Conservation (phyloP, 345 rosid genomes). For the Luvunga scandens region DNA sequence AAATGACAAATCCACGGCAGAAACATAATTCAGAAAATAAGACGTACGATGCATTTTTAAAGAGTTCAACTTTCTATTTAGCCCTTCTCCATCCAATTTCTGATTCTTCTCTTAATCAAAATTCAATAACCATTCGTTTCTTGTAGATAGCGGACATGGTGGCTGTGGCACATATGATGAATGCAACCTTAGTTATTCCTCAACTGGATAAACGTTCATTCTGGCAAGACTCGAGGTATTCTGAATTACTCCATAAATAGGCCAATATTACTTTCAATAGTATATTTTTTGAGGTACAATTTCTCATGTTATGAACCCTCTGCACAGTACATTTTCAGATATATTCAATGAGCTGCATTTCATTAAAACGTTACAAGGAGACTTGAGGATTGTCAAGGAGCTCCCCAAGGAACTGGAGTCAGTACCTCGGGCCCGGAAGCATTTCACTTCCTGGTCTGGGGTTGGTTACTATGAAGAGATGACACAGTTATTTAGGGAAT, state of each 20-base stretch:
- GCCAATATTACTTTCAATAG: neutral
- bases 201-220: constrained; percentile 83
- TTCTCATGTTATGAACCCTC: constrained; percentile 15
- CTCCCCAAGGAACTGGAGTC: constrained; percentile 73
- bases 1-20: neutral
- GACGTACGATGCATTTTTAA: neutral
- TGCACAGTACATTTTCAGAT: constrained; percentile 69
- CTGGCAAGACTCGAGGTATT: constrained; percentile 91
- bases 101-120: constrained; percentile 2
- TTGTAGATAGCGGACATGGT: constrained; percentile 89
- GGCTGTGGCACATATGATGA: constrained; percentile 84
- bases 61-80: neutral
- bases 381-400: constrained; percentile 66
- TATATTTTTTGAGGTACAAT: constrained; percentile 3
- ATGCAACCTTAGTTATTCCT: constrained; percentile 91
- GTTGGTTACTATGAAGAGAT: constrained; percentile 82
- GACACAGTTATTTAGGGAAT: constrained; percentile 65
- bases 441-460: constrained; percentile 82
- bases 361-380: constrained; percentile 53
- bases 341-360: constrained; percentile 77
- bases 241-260: neutral
- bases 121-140: constrained; percentile 10
- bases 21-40: neutral
- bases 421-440: constrained; percentile 81
- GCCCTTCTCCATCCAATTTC: neutral